Evolutionary conservation across 2,329 filamentous ascomycete genomes (phyloP).

Genomic region (Apiospora malaysiana): DNA sequence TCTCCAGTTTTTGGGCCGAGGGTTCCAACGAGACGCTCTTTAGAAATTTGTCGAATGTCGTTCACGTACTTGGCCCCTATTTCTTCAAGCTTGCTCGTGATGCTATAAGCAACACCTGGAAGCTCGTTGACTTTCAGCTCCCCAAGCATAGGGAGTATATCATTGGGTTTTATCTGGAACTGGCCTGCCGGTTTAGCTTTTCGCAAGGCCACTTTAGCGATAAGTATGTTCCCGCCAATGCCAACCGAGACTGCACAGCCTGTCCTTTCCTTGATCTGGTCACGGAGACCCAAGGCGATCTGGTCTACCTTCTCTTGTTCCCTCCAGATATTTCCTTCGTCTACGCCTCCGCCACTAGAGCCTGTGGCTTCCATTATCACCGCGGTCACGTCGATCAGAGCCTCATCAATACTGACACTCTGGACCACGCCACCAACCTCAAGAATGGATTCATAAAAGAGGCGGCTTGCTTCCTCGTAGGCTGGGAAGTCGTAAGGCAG

Average conservation of each 20-base stretch:
- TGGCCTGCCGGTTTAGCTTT: slow-evolving; percentile 96
- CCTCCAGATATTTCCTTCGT: slow-evolving; percentile 73
- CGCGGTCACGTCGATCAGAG: slow-evolving; percentile 80
- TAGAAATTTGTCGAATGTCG: slow-evolving; percentile 78
- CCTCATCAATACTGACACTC: slow-evolving; percentile 97
- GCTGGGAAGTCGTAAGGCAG: slow-evolving; percentile 95
- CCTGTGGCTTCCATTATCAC: slow-evolving; percentile 70
- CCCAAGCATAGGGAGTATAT: slow-evolving; percentile 77
- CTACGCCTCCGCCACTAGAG: slow-evolving; percentile 67
- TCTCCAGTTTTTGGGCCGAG: slow-evolving; percentile 93
- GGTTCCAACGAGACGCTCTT: slow-evolving; percentile 73
- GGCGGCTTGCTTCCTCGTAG: slow-evolving; percentile 88
- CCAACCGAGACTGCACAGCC: slow-evolving; percentile 90
- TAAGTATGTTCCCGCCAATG: slow-evolving; percentile 87
- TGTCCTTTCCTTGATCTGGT: slow-evolving; percentile 74
- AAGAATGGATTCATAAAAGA: slow-evolving; percentile 87
- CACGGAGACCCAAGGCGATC: slow-evolving; percentile 71
- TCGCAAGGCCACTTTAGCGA: slow-evolving; percentile 88
- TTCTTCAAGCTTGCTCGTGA: slow-evolving; percentile 86
- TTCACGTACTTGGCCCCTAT: slow-evolving; percentile 82
- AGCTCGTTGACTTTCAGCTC: slow-evolving; percentile 79
- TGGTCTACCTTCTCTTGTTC: slow-evolving; percentile 81
- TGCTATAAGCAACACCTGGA: slow-evolving; percentile 91
- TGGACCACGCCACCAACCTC: slow-evolving; percentile 83
- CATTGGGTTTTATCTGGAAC: slow-evolving; percentile 83